Percentiles rank a stretch among this genome's conserved stretches.
phyloP scores from a whole-genome alignment of 2,329 filamentous ascomycete genomes.

The Clarireedia monteithiana region DNA sequence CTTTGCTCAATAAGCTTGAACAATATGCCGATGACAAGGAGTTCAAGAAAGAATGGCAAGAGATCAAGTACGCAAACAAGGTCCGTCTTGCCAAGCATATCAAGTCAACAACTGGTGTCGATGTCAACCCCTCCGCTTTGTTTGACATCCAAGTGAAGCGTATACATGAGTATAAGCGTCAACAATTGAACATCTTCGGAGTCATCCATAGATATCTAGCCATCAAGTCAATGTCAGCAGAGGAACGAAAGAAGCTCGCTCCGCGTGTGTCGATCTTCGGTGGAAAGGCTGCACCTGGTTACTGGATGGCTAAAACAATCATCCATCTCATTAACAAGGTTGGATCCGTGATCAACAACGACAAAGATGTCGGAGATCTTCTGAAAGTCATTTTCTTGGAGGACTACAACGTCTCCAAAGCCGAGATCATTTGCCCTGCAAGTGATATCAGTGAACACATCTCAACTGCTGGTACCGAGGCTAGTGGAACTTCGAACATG shows the following conservation, averaged over 20 bases:
- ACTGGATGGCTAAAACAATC: constrained; percentile 99
- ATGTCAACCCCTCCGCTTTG: constrained; percentile 77
- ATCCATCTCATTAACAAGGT: constrained; percentile 96
- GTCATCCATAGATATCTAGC: constrained; percentile 90
- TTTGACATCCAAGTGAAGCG: constrained; percentile 99
- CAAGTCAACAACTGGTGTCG: constrained; percentile 69
- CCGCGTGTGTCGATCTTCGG: constrained; percentile 94
- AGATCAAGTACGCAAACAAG: constrained; percentile 97
- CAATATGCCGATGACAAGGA: constrained; percentile 73
- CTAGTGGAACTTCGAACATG: constrained; percentile 93
- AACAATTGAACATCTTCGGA: constrained; percentile 98
- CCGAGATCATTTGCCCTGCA: constrained; percentile 89
- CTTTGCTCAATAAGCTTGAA: constrained; percentile 78
- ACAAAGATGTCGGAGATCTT: constrained; percentile 83
- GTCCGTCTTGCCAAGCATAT: constrained; percentile 86
- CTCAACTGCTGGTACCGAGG: constrained; percentile 92
- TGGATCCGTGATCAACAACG: constrained; percentile 82
- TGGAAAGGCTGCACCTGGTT: constrained; percentile 93
- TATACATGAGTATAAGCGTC: constrained; percentile 98
- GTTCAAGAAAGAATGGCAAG: constrained; percentile 90
- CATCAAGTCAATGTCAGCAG: constrained; percentile 76
- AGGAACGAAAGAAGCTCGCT: constrained; percentile 77
- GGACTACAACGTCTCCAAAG: constrained; percentile 99
- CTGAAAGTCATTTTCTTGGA: constrained; percentile 96
- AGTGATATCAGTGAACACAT: constrained; percentile 98